Conservation (phyloP, 2,329 filamentous ascomycete species). For the Monosporascus sp. region DNA sequence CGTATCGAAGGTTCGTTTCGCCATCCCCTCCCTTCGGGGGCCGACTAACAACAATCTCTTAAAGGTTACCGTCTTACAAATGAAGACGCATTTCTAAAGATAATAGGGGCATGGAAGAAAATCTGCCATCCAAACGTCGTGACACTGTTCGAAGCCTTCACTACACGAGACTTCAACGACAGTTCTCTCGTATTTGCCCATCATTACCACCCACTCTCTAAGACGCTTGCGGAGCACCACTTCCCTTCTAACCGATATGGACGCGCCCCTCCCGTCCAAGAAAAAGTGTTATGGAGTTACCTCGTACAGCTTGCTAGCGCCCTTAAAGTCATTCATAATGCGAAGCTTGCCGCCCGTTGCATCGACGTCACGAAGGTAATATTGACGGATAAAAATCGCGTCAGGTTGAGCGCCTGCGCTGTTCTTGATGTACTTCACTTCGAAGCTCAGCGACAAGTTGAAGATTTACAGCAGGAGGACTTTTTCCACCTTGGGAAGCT, state of each 20-base stretch:
- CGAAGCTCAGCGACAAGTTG: conserved; percentile 62
- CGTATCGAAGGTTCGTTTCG: conserved; percentile 65
- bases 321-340: conserved; percentile 77
- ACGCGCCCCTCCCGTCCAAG: conserved; percentile 50
- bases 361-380: conserved; percentile 87
- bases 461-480: conserved; percentile 84
- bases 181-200: conserved; percentile 92
- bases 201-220: conserved; percentile 87
- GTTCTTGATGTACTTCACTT: conserved; percentile 86
- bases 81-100: conserved; percentile 73
- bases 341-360: conserved; percentile 77
- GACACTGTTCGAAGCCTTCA: conserved; percentile 86
- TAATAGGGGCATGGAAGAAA: conserved; percentile 84
- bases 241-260: conserved; percentile 48
- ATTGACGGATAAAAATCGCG: conserved; percentile 82
- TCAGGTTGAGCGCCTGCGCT: conserved; percentile 82
- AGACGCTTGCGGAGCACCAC: conserved; percentile 82
- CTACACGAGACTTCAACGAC: conserved; percentile 86
- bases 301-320: conserved; percentile 87
- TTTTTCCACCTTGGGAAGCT: conserved; percentile 78
- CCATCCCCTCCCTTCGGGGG: background rate
- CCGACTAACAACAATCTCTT: conserved; percentile 6
- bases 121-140: conserved; percentile 79
- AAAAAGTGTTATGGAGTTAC: conserved; percentile 84
- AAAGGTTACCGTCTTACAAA: conserved; percentile 79